Conservation (phyloP, 768 basidiomycete species). For the Boletus bicolor region DNA sequence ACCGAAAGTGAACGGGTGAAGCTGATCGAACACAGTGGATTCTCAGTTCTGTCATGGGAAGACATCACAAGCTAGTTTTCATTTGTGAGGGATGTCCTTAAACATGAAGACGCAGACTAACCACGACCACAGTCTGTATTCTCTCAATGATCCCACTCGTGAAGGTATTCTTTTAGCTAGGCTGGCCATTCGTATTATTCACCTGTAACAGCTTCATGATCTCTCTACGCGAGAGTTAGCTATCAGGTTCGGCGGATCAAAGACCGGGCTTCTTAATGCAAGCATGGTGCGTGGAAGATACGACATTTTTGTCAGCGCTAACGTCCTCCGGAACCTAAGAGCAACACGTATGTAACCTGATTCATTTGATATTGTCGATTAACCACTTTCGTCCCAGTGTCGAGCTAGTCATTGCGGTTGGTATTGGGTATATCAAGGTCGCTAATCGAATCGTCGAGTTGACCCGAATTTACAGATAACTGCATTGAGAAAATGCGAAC, state of each 20-base stretch:
- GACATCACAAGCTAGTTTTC: constrained; percentile 56
- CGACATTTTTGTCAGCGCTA: background rate
- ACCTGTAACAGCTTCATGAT: constrained; percentile 60
- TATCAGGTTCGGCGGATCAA: constrained; percentile 69
- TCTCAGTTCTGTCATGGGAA: constrained; percentile 44
- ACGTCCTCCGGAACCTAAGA: constrained; percentile 37
- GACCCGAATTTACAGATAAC: constrained; percentile 45
- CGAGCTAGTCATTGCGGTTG: constrained; percentile 68
- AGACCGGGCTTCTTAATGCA: constrained; percentile 77
- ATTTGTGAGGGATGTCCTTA: constrained; percentile 42
- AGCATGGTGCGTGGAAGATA: constrained; percentile 53
- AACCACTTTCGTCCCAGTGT: constrained; percentile 36
- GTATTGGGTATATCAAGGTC: constrained; percentile 23
- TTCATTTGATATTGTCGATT: background rate
- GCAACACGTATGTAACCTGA: constrained; percentile 55
- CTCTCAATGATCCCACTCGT: constrained; percentile 77
- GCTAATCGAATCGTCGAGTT: background rate
- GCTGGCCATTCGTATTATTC: constrained; percentile 1
- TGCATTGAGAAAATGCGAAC: constrained; percentile 77
- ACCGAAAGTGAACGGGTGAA: background rate
- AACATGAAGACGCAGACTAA: background rate
- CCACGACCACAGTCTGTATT: constrained; percentile 47
- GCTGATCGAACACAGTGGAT: constrained; percentile 46
- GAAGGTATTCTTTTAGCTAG: constrained; percentile 41
- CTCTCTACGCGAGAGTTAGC: constrained; percentile 72